Percentiles rank a stretch among this genome's conserved stretches.
phyloP scores from a whole-genome alignment of 108 stramenopile genomes.

The Nitzschia sp. region DNA sequence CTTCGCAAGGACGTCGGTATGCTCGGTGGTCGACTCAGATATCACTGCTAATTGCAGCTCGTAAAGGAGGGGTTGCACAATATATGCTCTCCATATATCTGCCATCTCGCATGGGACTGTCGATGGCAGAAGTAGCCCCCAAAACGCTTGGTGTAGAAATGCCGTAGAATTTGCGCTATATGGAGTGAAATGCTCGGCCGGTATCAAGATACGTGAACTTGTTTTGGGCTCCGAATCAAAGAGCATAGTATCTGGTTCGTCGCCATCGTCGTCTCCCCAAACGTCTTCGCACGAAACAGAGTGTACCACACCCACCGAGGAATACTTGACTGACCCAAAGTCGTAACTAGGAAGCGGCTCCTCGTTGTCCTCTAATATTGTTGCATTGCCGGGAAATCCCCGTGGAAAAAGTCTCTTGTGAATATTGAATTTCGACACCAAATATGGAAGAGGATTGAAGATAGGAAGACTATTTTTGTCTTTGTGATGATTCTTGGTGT shows the following conservation, averaged over 20 bases:
- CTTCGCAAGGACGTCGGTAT: no score
- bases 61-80: conserved; percentile 33
- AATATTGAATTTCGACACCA: no score
- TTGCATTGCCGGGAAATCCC: no score
- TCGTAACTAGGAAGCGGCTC: not conserved
- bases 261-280: not conserved
- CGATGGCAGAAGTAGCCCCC: conserved; percentile 46
- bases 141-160: conserved; percentile 38
- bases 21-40: not conserved
- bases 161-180: conserved; percentile 48
- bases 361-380: no score
- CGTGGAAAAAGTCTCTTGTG: no score
- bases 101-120: conserved; percentile 34
- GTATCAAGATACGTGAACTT: not conserved
- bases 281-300: not conserved
- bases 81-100: conserved; percentile 14
- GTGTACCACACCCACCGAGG: not conserved
- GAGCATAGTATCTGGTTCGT: no score
- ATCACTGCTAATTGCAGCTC: not conserved
- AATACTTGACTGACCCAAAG: conserved; percentile 1
- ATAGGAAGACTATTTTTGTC: not conserved
- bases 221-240: no score
- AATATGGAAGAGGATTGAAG: not conserved
- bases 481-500: not conserved
- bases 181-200: not conserved